Evolutionary conservation across 306 rosid species (phyloP).

Genomic region (Oxytropis ochrocephala): DNA sequence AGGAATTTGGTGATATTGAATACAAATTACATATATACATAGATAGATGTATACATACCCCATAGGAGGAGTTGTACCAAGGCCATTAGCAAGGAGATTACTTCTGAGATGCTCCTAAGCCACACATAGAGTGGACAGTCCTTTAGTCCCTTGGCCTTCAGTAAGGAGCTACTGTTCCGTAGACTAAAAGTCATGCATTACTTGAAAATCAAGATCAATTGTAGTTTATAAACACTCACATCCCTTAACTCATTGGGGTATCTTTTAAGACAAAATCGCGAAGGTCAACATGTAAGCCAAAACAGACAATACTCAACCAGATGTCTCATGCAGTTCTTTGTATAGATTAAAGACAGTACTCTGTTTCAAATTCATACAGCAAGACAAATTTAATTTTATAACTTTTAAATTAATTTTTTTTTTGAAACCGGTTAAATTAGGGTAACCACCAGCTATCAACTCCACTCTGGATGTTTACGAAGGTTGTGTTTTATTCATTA

Average conservation of each 20-base stretch:
- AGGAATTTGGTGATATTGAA: not conserved
- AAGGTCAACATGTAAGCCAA: too few relatives aligned
- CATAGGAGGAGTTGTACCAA: slow-evolving; percentile 86
- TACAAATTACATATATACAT: not conserved
- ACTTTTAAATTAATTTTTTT: not conserved
- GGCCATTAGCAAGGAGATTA: slow-evolving; percentile 77
- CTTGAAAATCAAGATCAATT: too few relatives aligned
- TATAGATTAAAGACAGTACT: not conserved
- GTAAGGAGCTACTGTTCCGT: too few relatives aligned
- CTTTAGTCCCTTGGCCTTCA: too few relatives aligned
- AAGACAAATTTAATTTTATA: not conserved
- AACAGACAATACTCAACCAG: not conserved
- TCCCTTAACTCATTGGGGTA: too few relatives aligned
- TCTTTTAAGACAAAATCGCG: too few relatives aligned
- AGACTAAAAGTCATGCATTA: too few relatives aligned
- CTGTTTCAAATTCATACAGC: not conserved
- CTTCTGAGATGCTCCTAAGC: slow-evolving; percentile 28
- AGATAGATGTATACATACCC: slow-evolving; percentile 74
- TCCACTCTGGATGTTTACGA: slow-evolving; percentile 28
- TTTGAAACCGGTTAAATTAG: slow-evolving; percentile 4
- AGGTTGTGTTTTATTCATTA: slow-evolving; percentile 18
- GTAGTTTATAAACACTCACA: too few relatives aligned
- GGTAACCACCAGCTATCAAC: not conserved
- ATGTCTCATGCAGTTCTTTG: not conserved
- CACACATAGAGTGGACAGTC: too few relatives aligned